Evolutionary conservation across 805 yeast genomes (phyloP), one percentile per base, ranked within the genome.

Genomic region (Millerozyma acaciae): DNA sequence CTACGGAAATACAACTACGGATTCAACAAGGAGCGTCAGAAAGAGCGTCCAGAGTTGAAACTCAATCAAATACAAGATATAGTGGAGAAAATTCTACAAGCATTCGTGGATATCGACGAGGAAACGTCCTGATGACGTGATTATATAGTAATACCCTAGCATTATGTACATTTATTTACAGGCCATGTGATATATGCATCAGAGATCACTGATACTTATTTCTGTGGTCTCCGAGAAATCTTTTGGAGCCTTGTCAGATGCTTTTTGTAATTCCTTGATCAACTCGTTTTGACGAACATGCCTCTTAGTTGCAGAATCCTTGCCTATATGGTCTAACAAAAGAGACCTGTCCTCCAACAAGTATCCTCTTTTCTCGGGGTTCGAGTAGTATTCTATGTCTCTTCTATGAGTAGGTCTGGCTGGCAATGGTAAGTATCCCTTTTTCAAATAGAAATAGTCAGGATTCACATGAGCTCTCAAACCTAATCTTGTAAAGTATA

Each of bases 321-420:
- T 40, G 32, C 40, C 53, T 41, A 64, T 41, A 38, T 53, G 57
- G 42, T 66, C 70, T 50, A 66, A 60, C 37, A 66, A 57, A 30
- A 62, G 42, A n/a, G 61, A 50, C 7, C 53, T 51, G 43, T 65
- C 61, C 33, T 64, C 48, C 47, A 62, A 59, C 40, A 88, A 61
- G 53, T 86, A 90, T 6, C 98, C 98, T 45, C 87, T 74, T 51
- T 77, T 78, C 22, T 68, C 78, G 2, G 73, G 71, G 53, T 78
- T 73, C 30, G 87, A 76, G 63, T 93, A 90, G 59, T 70, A 86
- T 37, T 76, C 77, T 36, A 90, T 79, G 51, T 83, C 87, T 60
- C 85, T 82, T 61, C 84, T 77, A 47, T 76, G 78, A 6, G 81
- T 82, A 9, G 98, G 98, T 58, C 88, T 77, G 1, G 97, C 88